A percentile compares a stretch with the other conserved stretches of the same genome.
Conservation (phyloP, 345 rosid genomes). For the Gossypium raimondii region DNA sequence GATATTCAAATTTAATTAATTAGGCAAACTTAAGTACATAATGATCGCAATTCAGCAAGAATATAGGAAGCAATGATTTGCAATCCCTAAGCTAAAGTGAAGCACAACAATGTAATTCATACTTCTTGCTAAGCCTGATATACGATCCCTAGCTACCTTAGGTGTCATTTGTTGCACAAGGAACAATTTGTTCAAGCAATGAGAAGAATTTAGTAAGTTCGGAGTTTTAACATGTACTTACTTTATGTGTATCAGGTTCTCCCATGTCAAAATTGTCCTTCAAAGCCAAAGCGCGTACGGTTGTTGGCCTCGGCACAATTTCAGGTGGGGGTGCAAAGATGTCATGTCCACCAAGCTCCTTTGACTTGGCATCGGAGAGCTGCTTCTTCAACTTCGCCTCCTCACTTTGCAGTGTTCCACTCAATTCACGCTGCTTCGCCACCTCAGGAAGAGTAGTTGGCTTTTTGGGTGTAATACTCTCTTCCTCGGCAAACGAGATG, state of each 20-base stretch:
- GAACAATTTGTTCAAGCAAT: constrained; percentile 1
- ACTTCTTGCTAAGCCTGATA: neutral
- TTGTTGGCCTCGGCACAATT: constrained; percentile 70
- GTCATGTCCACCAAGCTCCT: constrained; percentile 90
- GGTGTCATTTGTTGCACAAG: neutral
- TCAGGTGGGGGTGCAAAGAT: constrained; percentile 98
- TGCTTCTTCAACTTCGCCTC: constrained; percentile 71
- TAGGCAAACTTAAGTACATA: neutral
- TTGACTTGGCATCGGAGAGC: constrained; percentile 78
- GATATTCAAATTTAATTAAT: neutral
- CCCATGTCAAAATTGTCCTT: constrained; percentile 75
- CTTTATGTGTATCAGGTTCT: constrained; percentile 34
- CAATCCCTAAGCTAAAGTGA: neutral
- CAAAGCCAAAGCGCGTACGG: constrained; percentile 56
- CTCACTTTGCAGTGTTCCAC: constrained; percentile 69
- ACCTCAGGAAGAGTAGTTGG: constrained; percentile 72
- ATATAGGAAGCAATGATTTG: neutral
- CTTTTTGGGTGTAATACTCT: constrained; percentile 63
- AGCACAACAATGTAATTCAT: neutral
- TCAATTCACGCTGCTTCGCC: constrained; percentile 92
- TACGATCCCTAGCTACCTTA: neutral
- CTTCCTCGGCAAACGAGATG: constrained; percentile 83
- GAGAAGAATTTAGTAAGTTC: constrained; percentile 20
- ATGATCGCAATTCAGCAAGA: neutral
- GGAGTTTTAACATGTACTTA: constrained; percentile 33